Base-by-base conservation (phyloP, 805 yeast genomes). In the Sugiyamaella americana region DNA sequence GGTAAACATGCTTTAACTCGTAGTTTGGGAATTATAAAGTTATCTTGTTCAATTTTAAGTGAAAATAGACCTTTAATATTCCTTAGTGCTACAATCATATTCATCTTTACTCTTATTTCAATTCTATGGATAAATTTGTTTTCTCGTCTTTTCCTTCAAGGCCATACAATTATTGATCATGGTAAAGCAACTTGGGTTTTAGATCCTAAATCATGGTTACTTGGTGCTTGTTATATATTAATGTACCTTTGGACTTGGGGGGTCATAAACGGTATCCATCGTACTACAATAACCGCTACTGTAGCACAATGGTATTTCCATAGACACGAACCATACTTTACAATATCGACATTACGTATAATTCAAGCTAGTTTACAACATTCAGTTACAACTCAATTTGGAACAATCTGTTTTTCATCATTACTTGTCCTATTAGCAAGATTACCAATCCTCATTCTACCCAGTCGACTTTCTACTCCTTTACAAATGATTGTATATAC, bases 181-280 rank as follows among this genome's bases (percentile, higher is more conserved):
- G 51, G 51, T 49, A 60, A 37, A 26, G 44, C 22, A 13, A 53
- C 40, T 50, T 59, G 48, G 61, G 55, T 30, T 39, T 47, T 54
- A 43, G 66, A 60, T 48, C 57, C 58, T 44, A 60, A 41, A 41
- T 56, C 64, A 11, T 63, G 66, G 64, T 30, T 46, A 3, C 53
- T 64, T 2, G 69, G 64, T 11, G 58, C 58, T 4, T 55, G 55
- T 43, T 64, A 60, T 48, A 49, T 58, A 4, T 34, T 69, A 24
- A 58, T 66, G 63, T 69, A 65, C 49, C 49, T 70, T 36, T 70
- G 74, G 74, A 64, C 72, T 1, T 66, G 70, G 67, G 67, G 68
- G 2, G 62, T 70, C 18, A 49, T 70, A 11, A 54, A 64, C 37
- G 67, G 68, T 6, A 53, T 69, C 40, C 67, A 66, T 46, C 58